Evolutionary conservation across 495 filamentous ascomycete species (phyloP).

Genomic region (Tuber brumale): DNA sequence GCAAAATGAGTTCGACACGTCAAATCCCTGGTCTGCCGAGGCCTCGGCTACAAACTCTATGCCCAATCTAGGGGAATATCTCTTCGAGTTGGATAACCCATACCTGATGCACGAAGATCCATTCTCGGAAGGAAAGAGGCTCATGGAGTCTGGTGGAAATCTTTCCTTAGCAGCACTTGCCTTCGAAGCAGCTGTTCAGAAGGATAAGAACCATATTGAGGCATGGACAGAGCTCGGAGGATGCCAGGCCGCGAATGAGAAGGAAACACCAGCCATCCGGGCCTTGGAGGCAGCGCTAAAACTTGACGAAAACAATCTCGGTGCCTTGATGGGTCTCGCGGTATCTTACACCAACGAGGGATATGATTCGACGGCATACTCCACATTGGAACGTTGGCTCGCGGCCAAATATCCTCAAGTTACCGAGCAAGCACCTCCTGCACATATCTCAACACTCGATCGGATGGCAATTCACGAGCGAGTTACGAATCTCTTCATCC

Average conservation of each 20-base stretch:
- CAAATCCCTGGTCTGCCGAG: conserved; percentile 36
- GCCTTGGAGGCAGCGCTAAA: conserved; percentile 88
- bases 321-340: conserved; percentile 87
- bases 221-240: conserved; percentile 88
- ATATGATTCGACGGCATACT: conserved; percentile 93
- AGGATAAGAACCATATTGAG: conserved; percentile 75
- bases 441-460: conserved; percentile 66
- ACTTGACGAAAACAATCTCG: conserved; percentile 74
- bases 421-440: conserved; percentile 64
- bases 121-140: conserved; percentile 82
- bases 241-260: conserved; percentile 96
- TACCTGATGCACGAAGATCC: conserved; percentile 71
- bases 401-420: conserved; percentile 84
- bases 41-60: conserved; percentile 39
- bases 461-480: conserved; percentile 82
- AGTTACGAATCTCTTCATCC: conserved; percentile 82
- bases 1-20: conserved; percentile 38
- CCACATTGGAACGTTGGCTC: conserved; percentile 94
- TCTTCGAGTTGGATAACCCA: conserved; percentile 89
- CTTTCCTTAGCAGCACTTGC: conserved; percentile 87
- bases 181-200: conserved; percentile 94
- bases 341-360: conserved; percentile 99
- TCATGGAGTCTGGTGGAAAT: conserved; percentile 87
- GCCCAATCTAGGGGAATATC: conserved; percentile 65
- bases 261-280: conserved; percentile 96